phyloP scores from a whole-genome alignment of 176 grass and related monocot species.

The Rhipidocladum racemiflorum region DNA sequence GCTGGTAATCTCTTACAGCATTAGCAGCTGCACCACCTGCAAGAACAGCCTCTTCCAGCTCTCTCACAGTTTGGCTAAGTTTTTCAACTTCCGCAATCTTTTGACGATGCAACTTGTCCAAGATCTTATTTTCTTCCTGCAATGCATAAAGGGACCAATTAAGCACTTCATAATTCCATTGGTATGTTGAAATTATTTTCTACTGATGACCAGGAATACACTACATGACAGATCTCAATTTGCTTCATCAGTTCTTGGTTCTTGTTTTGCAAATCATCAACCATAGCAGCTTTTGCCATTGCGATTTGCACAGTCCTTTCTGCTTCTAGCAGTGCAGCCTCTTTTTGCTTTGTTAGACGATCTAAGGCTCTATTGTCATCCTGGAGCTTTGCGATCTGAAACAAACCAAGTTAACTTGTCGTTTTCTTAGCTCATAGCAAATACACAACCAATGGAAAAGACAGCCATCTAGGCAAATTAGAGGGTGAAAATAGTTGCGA shows the following conservation, averaged over 20 bases:
- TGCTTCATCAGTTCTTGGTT: constrained; percentile 99
- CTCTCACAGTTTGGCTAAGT: constrained; percentile 88
- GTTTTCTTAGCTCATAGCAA: constrained; percentile 19
- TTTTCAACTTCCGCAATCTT: constrained; percentile 98
- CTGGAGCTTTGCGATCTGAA: constrained; percentile 84
- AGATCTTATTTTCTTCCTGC: constrained; percentile 97
- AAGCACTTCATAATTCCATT: not conserved
- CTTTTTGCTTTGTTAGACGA: constrained; percentile 94
- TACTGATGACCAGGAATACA: constrained; percentile 21
- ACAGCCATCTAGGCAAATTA: not conserved
- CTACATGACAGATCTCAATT: constrained; percentile 93
- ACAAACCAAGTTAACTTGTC: constrained; percentile 28
- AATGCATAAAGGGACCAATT: constrained; percentile 28
- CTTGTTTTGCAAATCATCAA: constrained; percentile 98
- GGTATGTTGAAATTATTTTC: not conserved
- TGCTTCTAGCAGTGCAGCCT: constrained; percentile 87
- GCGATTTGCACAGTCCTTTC: constrained; percentile 89
- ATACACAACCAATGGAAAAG: not conserved
- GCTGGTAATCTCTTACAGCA: constrained; percentile 94
- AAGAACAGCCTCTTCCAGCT: constrained; percentile 88
- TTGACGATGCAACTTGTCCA: constrained; percentile 96
- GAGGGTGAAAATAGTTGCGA: not conserved
- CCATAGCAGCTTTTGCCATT: constrained; percentile 91
- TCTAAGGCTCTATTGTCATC: constrained; percentile 97
- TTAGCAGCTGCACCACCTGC: constrained; percentile 84